A percentile compares a stretch with the other conserved stretches of the same genome.
These are phyloP conservation scores for Pichia sp. DNA, from an alignment of 1,139 yeast genomes.

Conservation along the genomic window DNA sequence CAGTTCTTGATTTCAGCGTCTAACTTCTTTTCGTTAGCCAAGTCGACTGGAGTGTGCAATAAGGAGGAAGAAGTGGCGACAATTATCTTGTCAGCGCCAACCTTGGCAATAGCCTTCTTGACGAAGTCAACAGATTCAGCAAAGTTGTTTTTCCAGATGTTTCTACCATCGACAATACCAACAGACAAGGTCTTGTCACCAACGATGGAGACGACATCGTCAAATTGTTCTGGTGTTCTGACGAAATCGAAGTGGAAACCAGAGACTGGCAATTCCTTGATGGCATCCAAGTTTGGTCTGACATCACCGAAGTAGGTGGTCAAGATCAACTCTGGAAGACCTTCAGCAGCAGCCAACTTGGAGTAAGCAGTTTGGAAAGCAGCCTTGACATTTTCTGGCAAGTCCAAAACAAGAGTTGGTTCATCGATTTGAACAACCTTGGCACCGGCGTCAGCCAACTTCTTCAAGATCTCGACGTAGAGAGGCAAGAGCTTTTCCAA, in stretches of 20 bases:
- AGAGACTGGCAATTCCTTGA: constrained; percentile 85
- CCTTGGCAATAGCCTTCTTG: constrained; percentile 73
- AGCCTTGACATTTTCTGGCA: constrained; percentile 76
- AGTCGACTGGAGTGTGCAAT: constrained; percentile 97
- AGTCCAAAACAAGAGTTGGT: constrained; percentile 92
- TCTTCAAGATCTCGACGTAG: constrained; percentile 80
- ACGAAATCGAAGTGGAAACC: constrained; percentile 97
- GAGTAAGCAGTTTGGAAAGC: constrained; percentile 87
- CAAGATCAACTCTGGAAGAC: constrained; percentile 72
- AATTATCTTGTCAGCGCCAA: constrained; percentile 84
- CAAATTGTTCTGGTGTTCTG: constrained; percentile 95
- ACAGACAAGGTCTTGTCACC: constrained; percentile 76
- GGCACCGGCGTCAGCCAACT: constrained; percentile 94
- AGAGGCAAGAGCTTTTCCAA: constrained; percentile 88
- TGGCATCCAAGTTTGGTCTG: constrained; percentile 89
- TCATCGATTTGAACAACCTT: constrained; percentile 93
- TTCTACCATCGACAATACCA: constrained; percentile 98
- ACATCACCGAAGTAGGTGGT: constrained; percentile 98
- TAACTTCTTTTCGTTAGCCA: constrained; percentile 84
- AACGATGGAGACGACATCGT: constrained; percentile 67
- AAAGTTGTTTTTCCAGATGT: constrained; percentile 97
- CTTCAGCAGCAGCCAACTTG: constrained; percentile 54
- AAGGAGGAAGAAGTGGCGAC: constrained; percentile 89
- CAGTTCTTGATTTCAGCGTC: constrained; percentile 90
- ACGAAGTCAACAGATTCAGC: constrained; percentile 79